phyloP scores from a whole-genome alignment of 257 asterid species.

The Lycium barbarum region DNA sequence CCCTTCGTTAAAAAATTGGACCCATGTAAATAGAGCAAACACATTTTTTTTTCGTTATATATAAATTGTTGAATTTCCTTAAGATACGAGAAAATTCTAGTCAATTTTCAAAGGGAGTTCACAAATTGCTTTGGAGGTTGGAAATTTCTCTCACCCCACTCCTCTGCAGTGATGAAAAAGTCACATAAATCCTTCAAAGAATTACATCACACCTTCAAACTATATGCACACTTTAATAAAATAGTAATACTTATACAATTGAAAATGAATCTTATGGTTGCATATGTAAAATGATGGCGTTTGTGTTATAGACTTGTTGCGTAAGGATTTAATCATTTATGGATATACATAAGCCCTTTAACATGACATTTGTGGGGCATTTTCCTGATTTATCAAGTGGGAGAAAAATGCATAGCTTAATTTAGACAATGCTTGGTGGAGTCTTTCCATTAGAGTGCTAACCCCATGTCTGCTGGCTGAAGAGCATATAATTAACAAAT shows the following conservation, averaged over 20 bases:
- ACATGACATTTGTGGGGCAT: not conserved
- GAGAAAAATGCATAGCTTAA: not conserved
- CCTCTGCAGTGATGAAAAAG: not conserved
- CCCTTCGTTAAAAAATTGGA: no score
- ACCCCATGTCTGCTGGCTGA: constrained; percentile 28
- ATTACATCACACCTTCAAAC: not conserved
- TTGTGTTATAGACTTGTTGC: not conserved
- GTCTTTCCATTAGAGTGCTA: constrained; percentile 26
- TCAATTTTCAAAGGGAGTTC: no score
- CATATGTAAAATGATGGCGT: not conserved
- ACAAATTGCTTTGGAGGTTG: not conserved
- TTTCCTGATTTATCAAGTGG: not conserved
- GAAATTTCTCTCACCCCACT: not conserved
- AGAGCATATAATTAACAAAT: constrained; percentile 35
- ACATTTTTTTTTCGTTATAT: no score
- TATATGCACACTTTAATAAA: no score
- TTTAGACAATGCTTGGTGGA: not conserved
- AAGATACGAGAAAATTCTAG: no score
- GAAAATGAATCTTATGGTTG: not conserved
- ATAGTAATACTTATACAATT: not conserved
- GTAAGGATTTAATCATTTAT: constrained; percentile 1
- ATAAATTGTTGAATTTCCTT: no score
- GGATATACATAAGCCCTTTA: not conserved
- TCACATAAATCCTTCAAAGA: not conserved
- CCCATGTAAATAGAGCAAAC: no score